A percentile compares a stretch with the other conserved stretches of the same genome.
phyloP scores from a whole-genome alignment of 495 filamentous ascomycete genomes.

The Gamarada debralockiae region DNA sequence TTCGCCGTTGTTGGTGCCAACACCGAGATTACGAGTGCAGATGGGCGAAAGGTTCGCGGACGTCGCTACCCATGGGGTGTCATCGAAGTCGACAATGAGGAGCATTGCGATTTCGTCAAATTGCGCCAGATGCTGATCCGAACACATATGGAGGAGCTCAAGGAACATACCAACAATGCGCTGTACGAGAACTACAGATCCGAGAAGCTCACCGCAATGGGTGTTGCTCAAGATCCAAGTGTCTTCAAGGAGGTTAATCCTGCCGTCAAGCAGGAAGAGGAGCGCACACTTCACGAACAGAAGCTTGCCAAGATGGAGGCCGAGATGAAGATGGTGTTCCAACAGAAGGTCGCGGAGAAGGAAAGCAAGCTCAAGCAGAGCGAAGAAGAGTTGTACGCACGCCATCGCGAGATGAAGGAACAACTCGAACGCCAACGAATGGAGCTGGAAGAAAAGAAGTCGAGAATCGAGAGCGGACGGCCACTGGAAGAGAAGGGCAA shows the following conservation, averaged over 20 bases:
- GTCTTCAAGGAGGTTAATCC: slow-evolving; percentile 99
- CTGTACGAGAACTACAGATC: slow-evolving; percentile 99
- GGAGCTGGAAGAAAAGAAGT: slow-evolving; percentile 97
- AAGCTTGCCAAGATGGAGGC: slow-evolving; percentile 99
- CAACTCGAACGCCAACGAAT: slow-evolving; percentile 90
- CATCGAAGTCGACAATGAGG: slow-evolving; percentile 99
- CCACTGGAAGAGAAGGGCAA: slow-evolving; percentile 95
- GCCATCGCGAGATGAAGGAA: slow-evolving; percentile 99
- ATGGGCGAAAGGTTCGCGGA: slow-evolving; percentile 93
- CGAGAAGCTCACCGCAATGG: slow-evolving; percentile 97
- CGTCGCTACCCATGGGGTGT: slow-evolving; percentile 98
- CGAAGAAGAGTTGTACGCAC: slow-evolving; percentile 96
- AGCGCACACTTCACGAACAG: slow-evolving; percentile 95
- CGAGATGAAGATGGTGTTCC: slow-evolving; percentile 99
- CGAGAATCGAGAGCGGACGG: slow-evolving; percentile 84
- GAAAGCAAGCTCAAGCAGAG: slow-evolving; percentile 99
- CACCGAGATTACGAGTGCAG: slow-evolving; percentile 80
- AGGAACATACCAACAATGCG: slow-evolving; percentile 99
- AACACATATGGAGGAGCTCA: slow-evolving; percentile 99
- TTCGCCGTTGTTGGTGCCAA: slow-evolving; percentile 98
- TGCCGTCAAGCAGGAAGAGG: slow-evolving; percentile 99
- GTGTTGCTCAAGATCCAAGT: slow-evolving; percentile 94
- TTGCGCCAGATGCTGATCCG: slow-evolving; percentile 99
- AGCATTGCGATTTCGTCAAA: slow-evolving; percentile 99
- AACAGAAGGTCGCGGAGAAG: slow-evolving; percentile 99